Evolutionary conservation across 352 stramenopile genomes (phyloP), one percentile per base, ranked within the genome.

Genomic region (Pythium coloratum): DNA sequence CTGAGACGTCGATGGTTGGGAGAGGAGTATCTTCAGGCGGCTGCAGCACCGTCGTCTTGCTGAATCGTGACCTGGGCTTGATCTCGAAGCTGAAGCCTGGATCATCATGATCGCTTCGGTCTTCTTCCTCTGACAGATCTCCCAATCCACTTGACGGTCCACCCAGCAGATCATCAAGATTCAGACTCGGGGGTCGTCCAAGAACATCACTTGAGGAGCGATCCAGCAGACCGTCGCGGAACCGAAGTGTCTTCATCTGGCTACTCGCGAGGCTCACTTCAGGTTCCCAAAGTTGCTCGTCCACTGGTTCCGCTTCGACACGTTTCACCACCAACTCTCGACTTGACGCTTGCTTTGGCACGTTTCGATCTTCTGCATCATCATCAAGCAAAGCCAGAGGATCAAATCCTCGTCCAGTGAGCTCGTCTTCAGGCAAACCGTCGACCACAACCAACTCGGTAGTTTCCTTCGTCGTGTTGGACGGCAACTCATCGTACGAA

Each of bases 71-170:
- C 73, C 53, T 70, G 24, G 67, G 34, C 34, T 83, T 75, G 62
- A 88, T 68, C 44, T 91, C 83, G 62, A 91, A 91, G 34, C 70
- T 89, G 56, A 89, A 71, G 24, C n/a, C 16, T 30, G 62, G 50
- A 1, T 59, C 58, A 7, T 55, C 58, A 1, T 58, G 40, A 42
- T 58, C 30, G 12, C 10, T 47, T 32, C 16, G 24, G 20, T 24
- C 20, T 14, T 50, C 55, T 16, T 36, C 36, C 2, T 13, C 12
- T 2, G 18, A 14, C n/a, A 38, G 40, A 16, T 53, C 28, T 18
- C 34, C 28, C 16, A 42, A 38, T n/a, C n/a, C 28, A 16, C 13
- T 40, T 10, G 28, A 58, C 20, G 51, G 51, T 13, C 20, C 34
- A 18, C 50, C 60, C 12, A 73, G 38, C 3, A 73, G 24, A 54